Base-by-base conservation (phyloP, 192 early-diverging fungal genomes). In the Podila horticola region DNA sequence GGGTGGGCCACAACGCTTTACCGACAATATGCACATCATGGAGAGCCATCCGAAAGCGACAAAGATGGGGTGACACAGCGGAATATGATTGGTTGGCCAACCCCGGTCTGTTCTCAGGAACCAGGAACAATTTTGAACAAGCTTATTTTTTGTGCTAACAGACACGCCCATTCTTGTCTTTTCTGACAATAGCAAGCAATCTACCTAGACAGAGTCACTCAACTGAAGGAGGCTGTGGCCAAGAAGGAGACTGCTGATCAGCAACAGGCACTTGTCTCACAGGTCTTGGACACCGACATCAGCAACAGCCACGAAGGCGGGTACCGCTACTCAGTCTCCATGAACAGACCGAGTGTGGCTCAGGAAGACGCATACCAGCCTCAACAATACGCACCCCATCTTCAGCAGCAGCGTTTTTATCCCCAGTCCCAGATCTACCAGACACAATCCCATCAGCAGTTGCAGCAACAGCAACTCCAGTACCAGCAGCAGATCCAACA, bases 121-220 rank as follows among this genome's bases (percentile, higher is more conserved):
- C 41, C 41, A 45, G 55, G 26, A 58, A n/a, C 55, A 20, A 55
- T 26, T 52, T 19, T 55, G 52, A 5, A 55, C n/a, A 11, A 58
- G 55, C 10, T 28, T 55, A 4, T 1, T 45, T 45, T 15, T 45
- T 45, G 2, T 45, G 11, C 15, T 45, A 45, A 17, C 41, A 15
- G 0, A 45, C 41, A 1, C 36, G 31, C 31, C 3, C 34, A 36
- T 36, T 10, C 10, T 10, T 17, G 41, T 45, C 41, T 45, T 45
- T 15, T 13, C 0, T 13, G 3, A 41, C 12, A 41, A 45, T 55
- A 81, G 76, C 76, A 81, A 79, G 65, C 76, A 0, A 73, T 81
- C 62, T 81, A 81, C 50, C 77, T 81, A 30, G 77, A 81, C 49
- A 57, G 77, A 52, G 77, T 81, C 48, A 31, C 55, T 8, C 77